These are phyloP conservation scores for Oryza meridionalis DNA, from an alignment of 176 grass and related monocot genomes.

Conservation along the genomic window DNA sequence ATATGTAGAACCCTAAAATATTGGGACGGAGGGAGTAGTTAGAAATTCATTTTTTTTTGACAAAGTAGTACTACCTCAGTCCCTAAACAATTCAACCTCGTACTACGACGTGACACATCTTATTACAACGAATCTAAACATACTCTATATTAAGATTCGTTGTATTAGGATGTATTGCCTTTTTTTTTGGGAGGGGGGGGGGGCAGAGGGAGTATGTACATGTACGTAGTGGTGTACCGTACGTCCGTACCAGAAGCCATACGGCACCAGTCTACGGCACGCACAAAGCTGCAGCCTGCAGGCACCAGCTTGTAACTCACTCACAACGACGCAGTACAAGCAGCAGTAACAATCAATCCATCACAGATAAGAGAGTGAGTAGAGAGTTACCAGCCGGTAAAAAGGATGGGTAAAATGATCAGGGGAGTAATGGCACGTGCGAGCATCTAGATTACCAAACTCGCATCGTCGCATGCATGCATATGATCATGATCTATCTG, in stretches of 20 bases:
- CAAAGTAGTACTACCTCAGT: too few species aligned
- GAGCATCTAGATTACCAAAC: slow-evolving; percentile 8
- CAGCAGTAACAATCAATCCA: not conserved
- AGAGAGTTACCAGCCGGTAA: not conserved
- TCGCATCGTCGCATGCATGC: not conserved
- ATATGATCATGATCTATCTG: slow-evolving; percentile 30
- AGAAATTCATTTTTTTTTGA: too few species aligned
- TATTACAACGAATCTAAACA: too few species aligned
- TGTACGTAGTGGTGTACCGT: not conserved
- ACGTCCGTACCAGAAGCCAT: not conserved
- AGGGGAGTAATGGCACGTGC: slow-evolving; percentile 6
- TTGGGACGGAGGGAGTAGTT: too few species aligned
- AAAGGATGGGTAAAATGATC: not conserved
- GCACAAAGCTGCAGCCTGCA: not conserved
- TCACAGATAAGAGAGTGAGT: not conserved
- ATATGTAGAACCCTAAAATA: too few species aligned
- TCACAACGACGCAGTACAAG: not conserved
- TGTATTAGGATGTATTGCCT: too few species aligned
- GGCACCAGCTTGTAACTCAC: not conserved
- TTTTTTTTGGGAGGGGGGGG: too few species aligned
- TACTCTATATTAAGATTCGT: too few species aligned
- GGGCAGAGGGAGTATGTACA: too few species aligned
- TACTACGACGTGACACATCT: too few species aligned
- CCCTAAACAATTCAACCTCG: too few species aligned
- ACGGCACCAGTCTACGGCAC: not conserved